These are phyloP conservation scores for Gastrolobium bilobum DNA, from an alignment of 306 rosid species.

Conservation along the genomic window DNA sequence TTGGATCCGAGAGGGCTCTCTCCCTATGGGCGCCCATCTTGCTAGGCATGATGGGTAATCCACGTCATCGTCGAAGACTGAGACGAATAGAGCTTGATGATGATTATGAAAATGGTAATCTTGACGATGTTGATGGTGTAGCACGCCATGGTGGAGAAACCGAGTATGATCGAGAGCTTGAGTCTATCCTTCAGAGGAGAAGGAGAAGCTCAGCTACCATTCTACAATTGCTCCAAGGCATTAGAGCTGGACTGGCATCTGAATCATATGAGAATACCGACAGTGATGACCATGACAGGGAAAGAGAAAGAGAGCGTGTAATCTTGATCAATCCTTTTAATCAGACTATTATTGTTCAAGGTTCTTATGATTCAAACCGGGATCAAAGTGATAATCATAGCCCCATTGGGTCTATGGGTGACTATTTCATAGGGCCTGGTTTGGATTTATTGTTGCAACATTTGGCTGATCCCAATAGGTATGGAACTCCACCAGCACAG, in stretches of 20 bases:
- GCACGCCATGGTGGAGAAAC: slow-evolving; percentile 49
- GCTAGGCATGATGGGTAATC: slow-evolving; percentile 80
- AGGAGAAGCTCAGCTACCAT: slow-evolving; percentile 77
- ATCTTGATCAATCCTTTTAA: slow-evolving; percentile 72
- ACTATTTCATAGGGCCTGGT: slow-evolving; percentile 80
- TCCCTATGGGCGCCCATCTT: slow-evolving; percentile 86
- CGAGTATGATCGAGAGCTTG: slow-evolving; percentile 66
- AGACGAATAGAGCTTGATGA: slow-evolving; percentile 61
- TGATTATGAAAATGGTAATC: slow-evolving; percentile 55
- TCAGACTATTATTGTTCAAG: slow-evolving; percentile 72
- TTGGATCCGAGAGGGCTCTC: slow-evolving; percentile 67
- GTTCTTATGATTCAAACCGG: slow-evolving; percentile 51
- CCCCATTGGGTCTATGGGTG: slow-evolving; percentile 73
- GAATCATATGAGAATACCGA: slow-evolving; percentile 62
- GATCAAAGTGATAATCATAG: slow-evolving; percentile 56
- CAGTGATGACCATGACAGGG: slow-evolving; percentile 50
- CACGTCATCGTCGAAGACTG: slow-evolving; percentile 60
- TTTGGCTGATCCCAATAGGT: slow-evolving; percentile 79
- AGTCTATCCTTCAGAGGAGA: slow-evolving; percentile 69
- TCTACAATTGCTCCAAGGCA: slow-evolving; percentile 80
- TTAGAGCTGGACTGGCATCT: slow-evolving; percentile 73
- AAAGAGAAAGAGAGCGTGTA: slow-evolving; percentile 67
- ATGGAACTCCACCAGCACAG: slow-evolving; percentile 83
- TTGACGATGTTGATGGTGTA: slow-evolving; percentile 33
- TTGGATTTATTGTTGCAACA: slow-evolving; percentile 80